Conservation (phyloP, 2,329 filamentous ascomycete species). For the Dactylellina cionopaga region DNA sequence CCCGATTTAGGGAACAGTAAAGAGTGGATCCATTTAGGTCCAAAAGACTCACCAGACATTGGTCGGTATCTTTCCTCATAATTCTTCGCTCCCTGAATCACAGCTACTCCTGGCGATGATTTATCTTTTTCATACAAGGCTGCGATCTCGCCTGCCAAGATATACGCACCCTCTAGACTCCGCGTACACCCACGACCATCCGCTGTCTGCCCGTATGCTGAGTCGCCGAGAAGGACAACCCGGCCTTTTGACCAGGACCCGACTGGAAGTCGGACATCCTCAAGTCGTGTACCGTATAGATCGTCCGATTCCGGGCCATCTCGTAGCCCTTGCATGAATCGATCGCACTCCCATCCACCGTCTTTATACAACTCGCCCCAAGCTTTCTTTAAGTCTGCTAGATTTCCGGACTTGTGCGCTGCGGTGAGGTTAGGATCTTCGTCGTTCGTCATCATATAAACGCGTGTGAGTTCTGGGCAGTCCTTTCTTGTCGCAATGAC, state of each 20-base stretch:
- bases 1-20: too few species aligned
- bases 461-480: slow-evolving; percentile 8
- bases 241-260: slow-evolving; percentile 13
- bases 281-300: slow-evolving; percentile 1
- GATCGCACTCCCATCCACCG: slow-evolving; percentile 2
- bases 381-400: background rate
- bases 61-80: slow-evolving; percentile 11
- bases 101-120: background rate
- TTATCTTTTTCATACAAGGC: slow-evolving; percentile 4
- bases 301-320: slow-evolving; percentile 9
- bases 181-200: slow-evolving; percentile 1
- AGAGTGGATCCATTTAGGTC: too few species aligned
- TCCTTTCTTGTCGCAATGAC: slow-evolving; percentile 16
- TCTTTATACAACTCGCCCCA: background rate
- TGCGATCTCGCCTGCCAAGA: slow-evolving; percentile 12
- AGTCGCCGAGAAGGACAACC: slow-evolving; percentile 1
- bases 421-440: background rate
- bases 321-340: background rate
- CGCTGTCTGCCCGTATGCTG: background rate
- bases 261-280: slow-evolving; percentile 3
- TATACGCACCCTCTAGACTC: slow-evolving; percentile 5
- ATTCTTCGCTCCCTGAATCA: slow-evolving; percentile 11
- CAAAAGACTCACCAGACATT: too few species aligned
- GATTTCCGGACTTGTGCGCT: slow-evolving; percentile 16
- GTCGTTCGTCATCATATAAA: slow-evolving; percentile 6